Evolutionary conservation across 2,329 filamentous ascomycete genomes (phyloP), one percentile per base, ranked within the genome.

Genomic region (Lachnellula arida): DNA sequence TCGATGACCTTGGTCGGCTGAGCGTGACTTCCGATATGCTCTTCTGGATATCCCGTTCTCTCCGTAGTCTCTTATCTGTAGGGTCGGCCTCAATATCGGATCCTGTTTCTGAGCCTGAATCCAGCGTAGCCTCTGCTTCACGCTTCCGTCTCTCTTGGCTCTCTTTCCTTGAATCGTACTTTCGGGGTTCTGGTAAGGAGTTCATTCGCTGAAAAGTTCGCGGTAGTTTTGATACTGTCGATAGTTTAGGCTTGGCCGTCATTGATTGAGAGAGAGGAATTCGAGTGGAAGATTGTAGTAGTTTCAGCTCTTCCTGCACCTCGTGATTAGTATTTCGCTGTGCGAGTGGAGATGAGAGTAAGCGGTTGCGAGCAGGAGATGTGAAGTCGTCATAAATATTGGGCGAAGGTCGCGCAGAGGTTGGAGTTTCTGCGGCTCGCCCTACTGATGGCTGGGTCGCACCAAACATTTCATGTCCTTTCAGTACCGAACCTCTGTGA

Each of bases 401-500:
- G 4, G 67, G 68, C 9, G 68, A 70, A 32, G 68, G 68, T 32
- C 67, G 57, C 19, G 65, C 63, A 7, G 66, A 69, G 2, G 61
- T 64, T 14, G 65, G 65, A 48, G 63, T 68, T 12, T 49, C 53
- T 19, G 61, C 15, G 51, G 60, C 40, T 9, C 58, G 60, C 14
- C 59, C 62, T 35, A 65, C 53, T 4, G 67, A 68, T 9, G 65
- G 61, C 43, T 70, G 68, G 2, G 68, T 70, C 3, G 67, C 66
- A 28, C 60, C 57, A 56, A 70, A 70, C 47, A 70, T 54, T 22
- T 68, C 65, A 15, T 57, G 25, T 5, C 48, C 58, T 34, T 66
- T 67, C 53, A 70, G 55, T 4, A 70, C 64, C 42, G 60, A 66
- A 2, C 68, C 68, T 46, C 61, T 68, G 1, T 63, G 53, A 3